These are phyloP conservation scores for Lentinula guzmanii DNA, from an alignment of 768 basidiomycete genomes.

Conservation along the genomic window DNA sequence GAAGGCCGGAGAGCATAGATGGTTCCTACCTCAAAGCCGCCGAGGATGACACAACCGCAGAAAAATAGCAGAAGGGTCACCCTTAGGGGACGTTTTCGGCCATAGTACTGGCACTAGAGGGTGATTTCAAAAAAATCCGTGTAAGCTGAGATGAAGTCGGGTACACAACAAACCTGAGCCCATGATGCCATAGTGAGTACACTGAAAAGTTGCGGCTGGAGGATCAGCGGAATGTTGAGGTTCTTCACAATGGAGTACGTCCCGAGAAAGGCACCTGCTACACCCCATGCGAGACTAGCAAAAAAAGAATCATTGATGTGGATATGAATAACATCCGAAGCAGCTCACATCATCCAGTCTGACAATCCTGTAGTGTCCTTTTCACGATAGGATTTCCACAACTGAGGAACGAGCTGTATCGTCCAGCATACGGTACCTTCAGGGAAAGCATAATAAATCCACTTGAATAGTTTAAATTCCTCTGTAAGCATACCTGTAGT, in stretches of 20 bases:
- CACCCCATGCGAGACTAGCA: slow-evolving; percentile 54
- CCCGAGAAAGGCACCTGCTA: slow-evolving; percentile 55
- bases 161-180: neutral
- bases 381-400: slow-evolving; percentile 65
- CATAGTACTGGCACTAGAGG: slow-evolving; percentile 69
- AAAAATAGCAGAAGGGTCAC: slow-evolving; percentile 29
- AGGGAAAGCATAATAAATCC: neutral
- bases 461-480: neutral
- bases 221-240: slow-evolving; percentile 66
- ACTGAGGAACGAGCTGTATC: slow-evolving; percentile 61
- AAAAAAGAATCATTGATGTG: neutral
- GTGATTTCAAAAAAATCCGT: slow-evolving; percentile 51
- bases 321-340: neutral
- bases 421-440: slow-evolving; percentile 65
- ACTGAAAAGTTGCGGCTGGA: slow-evolving; percentile 64
- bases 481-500: slow-evolving; percentile 44
- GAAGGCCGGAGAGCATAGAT: slow-evolving; percentile 52
- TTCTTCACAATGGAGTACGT: slow-evolving; percentile 61
- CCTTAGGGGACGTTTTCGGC: slow-evolving; percentile 27
- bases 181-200: neutral
- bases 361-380: slow-evolving; percentile 71
- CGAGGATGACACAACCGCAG: slow-evolving; percentile 38
- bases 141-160: neutral
- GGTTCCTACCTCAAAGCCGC: slow-evolving; percentile 53
- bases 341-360: slow-evolving; percentile 53